A percentile compares a stretch with the other conserved stretches of the same genome.
Evolutionary conservation across 441 rosid species (phyloP).

Genomic region (Hura crepitans): DNA sequence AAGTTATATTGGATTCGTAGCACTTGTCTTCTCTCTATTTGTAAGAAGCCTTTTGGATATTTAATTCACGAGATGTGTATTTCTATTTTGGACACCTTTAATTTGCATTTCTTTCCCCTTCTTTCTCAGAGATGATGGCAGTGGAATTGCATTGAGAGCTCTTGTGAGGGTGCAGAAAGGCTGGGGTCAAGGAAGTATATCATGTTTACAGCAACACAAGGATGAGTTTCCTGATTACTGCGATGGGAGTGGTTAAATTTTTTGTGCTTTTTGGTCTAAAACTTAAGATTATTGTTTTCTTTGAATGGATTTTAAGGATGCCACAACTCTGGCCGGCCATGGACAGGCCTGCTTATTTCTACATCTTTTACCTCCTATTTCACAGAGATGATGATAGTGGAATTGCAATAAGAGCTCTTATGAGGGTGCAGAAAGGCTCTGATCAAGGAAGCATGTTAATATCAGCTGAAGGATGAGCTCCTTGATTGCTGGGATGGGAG

Average conservation of each 20-base stretch:
- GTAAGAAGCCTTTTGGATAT: not conserved
- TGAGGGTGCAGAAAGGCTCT: conserved; percentile 75
- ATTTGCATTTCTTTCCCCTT: conserved; percentile 13
- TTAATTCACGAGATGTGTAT: not conserved
- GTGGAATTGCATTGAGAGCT: conserved; percentile 73
- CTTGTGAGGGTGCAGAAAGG: conserved; percentile 74
- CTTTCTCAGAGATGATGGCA: conserved; percentile 84
- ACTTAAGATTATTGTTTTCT: conserved; percentile 8
- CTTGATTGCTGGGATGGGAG: conserved; percentile 52
- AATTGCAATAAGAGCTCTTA: conserved; percentile 67
- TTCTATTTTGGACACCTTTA: conserved; percentile 8
- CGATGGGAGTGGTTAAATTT: conserved; percentile 38
- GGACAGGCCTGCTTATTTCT: too few relatives aligned
- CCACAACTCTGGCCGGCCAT: not conserved
- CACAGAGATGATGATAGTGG: conserved; percentile 95
- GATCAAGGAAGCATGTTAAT: conserved; percentile 66
- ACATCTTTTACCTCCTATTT: conserved; percentile 21
- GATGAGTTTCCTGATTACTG: conserved; percentile 49
- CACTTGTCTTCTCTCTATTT: not conserved
- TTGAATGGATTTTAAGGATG: not conserved
- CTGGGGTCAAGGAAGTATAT: conserved; percentile 69
- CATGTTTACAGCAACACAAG: conserved; percentile 51
- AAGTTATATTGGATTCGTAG: too few relatives aligned
- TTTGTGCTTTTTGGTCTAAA: conserved; percentile 11
- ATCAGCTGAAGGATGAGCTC: conserved; percentile 45